Percentiles rank a stretch among this genome's conserved stretches.
Conservation (phyloP, 352 stramenopile genomes). For the Phytophthora chlamydospora region DNA sequence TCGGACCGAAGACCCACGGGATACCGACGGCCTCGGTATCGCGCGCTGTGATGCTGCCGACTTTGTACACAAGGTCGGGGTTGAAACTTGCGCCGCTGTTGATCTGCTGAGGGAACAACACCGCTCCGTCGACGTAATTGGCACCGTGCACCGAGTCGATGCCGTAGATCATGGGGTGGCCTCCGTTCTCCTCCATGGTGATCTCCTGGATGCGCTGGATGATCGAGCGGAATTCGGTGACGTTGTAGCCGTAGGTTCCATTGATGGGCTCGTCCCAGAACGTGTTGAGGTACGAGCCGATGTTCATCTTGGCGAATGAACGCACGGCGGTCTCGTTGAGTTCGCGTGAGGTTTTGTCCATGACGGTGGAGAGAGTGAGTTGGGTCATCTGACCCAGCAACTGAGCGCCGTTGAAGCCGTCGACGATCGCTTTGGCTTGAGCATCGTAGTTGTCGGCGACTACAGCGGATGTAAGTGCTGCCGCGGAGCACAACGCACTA, state of each 20-base stretch:
- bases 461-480: slow-evolving; percentile 1
- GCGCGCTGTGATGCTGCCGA: slow-evolving; percentile 66
- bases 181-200: slow-evolving; percentile 41
- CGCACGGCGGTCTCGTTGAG: slow-evolving; percentile 64
- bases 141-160: slow-evolving; percentile 91
- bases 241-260: slow-evolving; percentile 50
- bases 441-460: slow-evolving; percentile 17
- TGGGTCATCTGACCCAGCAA: slow-evolving; percentile 90
- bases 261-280: slow-evolving; percentile 44
- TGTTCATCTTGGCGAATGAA: slow-evolving; percentile 62
- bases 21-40: slow-evolving; percentile 88
- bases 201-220: slow-evolving; percentile 81
- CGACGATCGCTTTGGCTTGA: slow-evolving; percentile 38
- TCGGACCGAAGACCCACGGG: slow-evolving; percentile 88
- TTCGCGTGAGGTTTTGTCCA: slow-evolving; percentile 31
- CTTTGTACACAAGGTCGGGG: slow-evolving; percentile 53
- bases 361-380: slow-evolving; percentile 61
- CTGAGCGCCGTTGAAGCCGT: slow-evolving; percentile 26
- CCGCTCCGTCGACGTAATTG: slow-evolving; percentile 79
- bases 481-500: not conserved
- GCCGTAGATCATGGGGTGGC: slow-evolving; percentile 70
- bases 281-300: slow-evolving; percentile 90
- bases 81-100: slow-evolving; percentile 91
- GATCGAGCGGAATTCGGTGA: slow-evolving; percentile 65
- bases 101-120: slow-evolving; percentile 88